These are phyloP conservation scores for Ceriops zippeliana DNA, from an alignment of 345 rosid genomes.

Conservation along the genomic window DNA sequence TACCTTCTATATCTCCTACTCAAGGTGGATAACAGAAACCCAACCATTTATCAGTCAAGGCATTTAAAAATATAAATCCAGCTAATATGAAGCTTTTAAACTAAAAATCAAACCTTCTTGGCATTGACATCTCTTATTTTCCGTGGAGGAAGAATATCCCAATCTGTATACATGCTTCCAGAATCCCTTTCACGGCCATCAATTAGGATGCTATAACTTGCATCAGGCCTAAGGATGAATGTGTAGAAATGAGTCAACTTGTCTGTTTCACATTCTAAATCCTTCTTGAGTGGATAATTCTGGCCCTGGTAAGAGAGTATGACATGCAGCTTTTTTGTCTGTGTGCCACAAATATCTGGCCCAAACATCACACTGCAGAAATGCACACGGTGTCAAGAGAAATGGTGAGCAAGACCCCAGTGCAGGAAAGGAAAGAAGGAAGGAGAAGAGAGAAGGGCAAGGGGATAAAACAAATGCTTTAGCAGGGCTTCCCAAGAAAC, in stretches of 20 bases:
- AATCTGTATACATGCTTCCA: constrained; percentile 89
- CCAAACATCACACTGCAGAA: constrained; percentile 90
- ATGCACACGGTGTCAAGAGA: not conserved
- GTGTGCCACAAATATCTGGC: constrained; percentile 91
- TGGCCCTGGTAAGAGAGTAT: constrained; percentile 93
- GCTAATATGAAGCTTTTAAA: not conserved
- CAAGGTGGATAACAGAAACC: not conserved
- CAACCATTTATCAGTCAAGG: too few species aligned
- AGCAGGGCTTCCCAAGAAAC: not conserved
- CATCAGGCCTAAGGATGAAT: constrained; percentile 88
- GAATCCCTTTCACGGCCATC: constrained; percentile 86
- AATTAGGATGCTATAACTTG: constrained; percentile 72
- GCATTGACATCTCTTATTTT: constrained; percentile 72
- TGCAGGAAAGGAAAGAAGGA: not conserved
- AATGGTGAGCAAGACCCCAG: not conserved
- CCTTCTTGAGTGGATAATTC: constrained; percentile 85
- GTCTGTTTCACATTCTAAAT: constrained; percentile 90
- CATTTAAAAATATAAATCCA: not conserved
- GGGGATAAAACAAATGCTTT: not conserved
- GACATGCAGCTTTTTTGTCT: constrained; percentile 84
- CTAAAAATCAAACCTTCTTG: constrained; percentile 52
- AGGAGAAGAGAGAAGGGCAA: not conserved
- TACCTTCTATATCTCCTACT: not conserved
- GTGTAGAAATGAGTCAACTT: constrained; percentile 91
- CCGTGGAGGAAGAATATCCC: constrained; percentile 93